phyloP scores from a whole-genome alignment of 345 rosid species.

The Rhodamnia argentea region DNA sequence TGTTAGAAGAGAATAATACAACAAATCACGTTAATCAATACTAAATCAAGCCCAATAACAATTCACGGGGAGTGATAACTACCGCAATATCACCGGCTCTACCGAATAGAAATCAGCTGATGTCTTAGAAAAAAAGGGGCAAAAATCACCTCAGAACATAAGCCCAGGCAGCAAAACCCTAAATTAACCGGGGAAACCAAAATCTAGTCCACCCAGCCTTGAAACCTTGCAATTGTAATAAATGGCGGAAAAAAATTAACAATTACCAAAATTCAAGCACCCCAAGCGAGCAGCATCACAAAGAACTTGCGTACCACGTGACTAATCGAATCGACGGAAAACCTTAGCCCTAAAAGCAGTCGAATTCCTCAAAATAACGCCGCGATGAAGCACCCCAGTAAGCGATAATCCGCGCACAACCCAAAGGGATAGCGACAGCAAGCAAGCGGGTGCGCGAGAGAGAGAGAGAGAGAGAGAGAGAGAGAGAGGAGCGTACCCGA shows the following conservation, averaged over 20 bases:
- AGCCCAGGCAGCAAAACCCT: neutral
- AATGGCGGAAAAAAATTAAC: neutral
- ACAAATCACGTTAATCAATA: neutral
- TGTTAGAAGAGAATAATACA: neutral
- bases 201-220: neutral
- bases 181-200: neutral
- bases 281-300: neutral
- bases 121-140: neutral
- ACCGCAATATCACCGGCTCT: neutral
- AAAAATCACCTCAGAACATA: neutral
- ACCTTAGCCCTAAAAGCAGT: neutral
- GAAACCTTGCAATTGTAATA: neutral
- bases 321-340: neutral
- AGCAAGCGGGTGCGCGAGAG: neutral
- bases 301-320: neutral
- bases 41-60: neutral
- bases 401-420: neutral
- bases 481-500: slow-evolving; percentile 21
- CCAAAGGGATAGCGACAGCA: neutral
- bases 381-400: neutral
- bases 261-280: neutral
- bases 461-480: neutral
- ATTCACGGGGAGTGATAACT: neutral
- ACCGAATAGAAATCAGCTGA: neutral
- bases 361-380: neutral